Evolutionary conservation across 306 rosid species (phyloP), one percentile per base, ranked within the genome.

Genomic region (Gillenia trifoliata): DNA sequence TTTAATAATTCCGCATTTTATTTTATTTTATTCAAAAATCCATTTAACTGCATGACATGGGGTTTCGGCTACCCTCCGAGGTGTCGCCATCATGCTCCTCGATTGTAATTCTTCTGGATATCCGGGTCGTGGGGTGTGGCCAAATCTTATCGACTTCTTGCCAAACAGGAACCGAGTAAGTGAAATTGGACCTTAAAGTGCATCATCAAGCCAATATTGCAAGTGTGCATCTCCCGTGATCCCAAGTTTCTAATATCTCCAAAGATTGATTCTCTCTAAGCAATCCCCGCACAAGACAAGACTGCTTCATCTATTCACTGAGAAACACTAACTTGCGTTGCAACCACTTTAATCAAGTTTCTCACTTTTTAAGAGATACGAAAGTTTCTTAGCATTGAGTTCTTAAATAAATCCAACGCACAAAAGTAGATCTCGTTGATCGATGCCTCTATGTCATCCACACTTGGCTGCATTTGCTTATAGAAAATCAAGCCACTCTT

Each of bases 201-300:
- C 99, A 91, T 94, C 97, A 91, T 92, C 81, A 94, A 88, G 77
- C 97, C 99, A 70, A n/a, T n/a, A n/a, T 94, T 94, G 89, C 97
- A 94, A 68, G 97, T 91, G 79, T 86, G 88, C 15, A 94, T 94
- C 83, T 97, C 99, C n/a, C n/a, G n/a, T 38, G 99, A 10, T 94
- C 97, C 80, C 92, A 82, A 94, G 97, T 89, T 94, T 94, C 89
- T 90, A 81, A 94, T 92, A 60, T 94, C 99, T 74, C 99, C 99
- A 50, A n/a, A n/a, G 97, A 77, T 94, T 94, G 78, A 94, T 94
- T 75, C 98, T 95, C 79, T 94, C n/a, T n/a, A 97, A 36, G 98
- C 70, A 81, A 88, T 89, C 83, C 91, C 98, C 91, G 90, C 77
- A 84, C 40, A 64, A 56, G 79, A 64, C 76, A 74, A 38, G 9